Evolutionary conservation across 2,329 filamentous ascomycete species (phyloP).

Genomic region (Fusarium subtropicale): DNA sequence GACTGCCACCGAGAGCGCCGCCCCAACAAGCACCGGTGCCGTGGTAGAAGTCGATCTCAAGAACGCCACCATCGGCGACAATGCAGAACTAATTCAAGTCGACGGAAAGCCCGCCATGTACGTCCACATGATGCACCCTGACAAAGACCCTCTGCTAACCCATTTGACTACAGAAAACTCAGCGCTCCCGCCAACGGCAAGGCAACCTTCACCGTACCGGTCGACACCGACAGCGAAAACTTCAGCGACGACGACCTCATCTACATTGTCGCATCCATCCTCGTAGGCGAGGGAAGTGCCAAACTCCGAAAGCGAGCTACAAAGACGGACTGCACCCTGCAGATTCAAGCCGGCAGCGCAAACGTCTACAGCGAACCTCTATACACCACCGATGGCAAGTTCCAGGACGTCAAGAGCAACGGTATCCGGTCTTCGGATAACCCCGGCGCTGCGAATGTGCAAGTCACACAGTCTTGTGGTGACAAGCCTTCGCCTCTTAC

Average conservation of each 20-base stretch:
- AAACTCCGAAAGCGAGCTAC: conserved; percentile 24
- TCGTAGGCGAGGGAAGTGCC: conserved; percentile 29
- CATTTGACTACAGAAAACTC: conserved; percentile 8
- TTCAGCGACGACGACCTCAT: conserved; percentile 24
- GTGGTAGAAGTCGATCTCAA: conserved; percentile 26
- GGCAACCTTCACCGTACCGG: conserved; percentile 22
- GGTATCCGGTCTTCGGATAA: conserved; percentile 28
- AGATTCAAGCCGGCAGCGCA: conserved; percentile 24
- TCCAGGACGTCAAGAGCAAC: conserved; percentile 31
- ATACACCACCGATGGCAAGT: conserved; percentile 27
- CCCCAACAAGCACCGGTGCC: conserved; percentile 17
- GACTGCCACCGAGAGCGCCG: conserved; percentile 18
- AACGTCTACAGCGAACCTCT: conserved; percentile 35
- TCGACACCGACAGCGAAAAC: conserved; percentile 17
- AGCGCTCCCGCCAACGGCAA: conserved; percentile 30
- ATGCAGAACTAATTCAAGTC: conserved; percentile 22
- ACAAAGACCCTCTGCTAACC: not conserved
- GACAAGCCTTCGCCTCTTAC: conserved; percentile 27
- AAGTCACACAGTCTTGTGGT: conserved; percentile 31
- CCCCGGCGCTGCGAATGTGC: conserved; percentile 19
- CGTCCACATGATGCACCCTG: not conserved
- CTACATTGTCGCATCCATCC: conserved; percentile 32
- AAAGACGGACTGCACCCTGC: conserved; percentile 29
- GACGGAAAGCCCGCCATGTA: conserved; percentile 34
- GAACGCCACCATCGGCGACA: conserved; percentile 32